Conservation (phyloP, 495 filamentous ascomycete species). For the Aspergillus baeticus region DNA sequence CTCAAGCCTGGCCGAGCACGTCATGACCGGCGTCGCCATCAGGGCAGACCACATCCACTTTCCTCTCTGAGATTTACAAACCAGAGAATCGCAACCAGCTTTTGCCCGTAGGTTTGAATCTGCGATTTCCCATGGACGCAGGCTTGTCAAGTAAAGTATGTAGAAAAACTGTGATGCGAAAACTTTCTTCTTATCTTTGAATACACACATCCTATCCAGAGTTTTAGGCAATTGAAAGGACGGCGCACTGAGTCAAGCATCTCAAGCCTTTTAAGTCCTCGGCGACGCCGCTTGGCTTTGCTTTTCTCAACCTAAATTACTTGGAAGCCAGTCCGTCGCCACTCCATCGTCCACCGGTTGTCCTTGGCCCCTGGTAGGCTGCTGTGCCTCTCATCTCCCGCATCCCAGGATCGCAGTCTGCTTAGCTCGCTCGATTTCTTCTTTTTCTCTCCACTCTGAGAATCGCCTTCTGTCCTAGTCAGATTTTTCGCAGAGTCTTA, state of each 20-base stretch:
- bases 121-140: background rate
- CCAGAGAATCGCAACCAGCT: slow-evolving; percentile 10
- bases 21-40: slow-evolving; percentile 7
- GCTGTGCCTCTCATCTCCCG: slow-evolving; percentile 3
- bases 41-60: background rate
- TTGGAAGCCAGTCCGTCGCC: background rate
- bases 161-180: background rate
- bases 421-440: background rate
- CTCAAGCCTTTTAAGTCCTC: slow-evolving; percentile 3
- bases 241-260: background rate
- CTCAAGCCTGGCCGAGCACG: slow-evolving; percentile 12
- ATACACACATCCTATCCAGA: too few relatives aligned
- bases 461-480: background rate
- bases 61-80: background rate
- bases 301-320: background rate
- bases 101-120: background rate
- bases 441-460: background rate
- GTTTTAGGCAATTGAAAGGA: too few relatives aligned
- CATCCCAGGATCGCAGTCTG: background rate
- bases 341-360: background rate
- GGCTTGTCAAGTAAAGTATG: too few relatives aligned
- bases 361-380: background rate
- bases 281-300: slow-evolving; percentile 11
- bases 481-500: background rate
- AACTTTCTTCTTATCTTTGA: background rate